Base-by-base conservation (phyloP, 106 monocot species). In the Phalaenopsis equestris region DNA sequence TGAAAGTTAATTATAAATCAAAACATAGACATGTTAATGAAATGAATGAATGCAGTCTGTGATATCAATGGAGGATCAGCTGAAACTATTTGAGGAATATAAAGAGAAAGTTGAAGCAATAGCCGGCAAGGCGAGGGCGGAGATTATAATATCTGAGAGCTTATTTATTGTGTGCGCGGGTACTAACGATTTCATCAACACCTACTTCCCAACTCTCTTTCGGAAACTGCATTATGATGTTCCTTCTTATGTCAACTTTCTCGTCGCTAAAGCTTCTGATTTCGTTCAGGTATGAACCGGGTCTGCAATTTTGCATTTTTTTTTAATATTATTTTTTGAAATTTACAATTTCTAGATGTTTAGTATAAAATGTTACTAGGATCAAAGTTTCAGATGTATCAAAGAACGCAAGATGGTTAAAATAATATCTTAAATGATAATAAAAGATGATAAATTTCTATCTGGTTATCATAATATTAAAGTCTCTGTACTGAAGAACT, bases 61-160 rank as follows among this genome's bases (percentile, higher is more conserved):
- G 30, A 48, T 95, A 48, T 85, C 90, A 0, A 81, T 86, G 84
- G 18, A 43, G 1, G 82, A 80, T 16, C 90, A 94, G 74, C 75
- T 92, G 42, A 72, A 88, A 18, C 36, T 92, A 37, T 95, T 90
- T 78, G 72, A 64, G 11, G 90, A 95, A 70, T 95, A 92, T 83
- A 85, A 80, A 48, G 73, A 79, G 55, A 90, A 82, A 80, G 17
- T 95, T 36, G 77, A 36, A 36, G 42, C 56, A 1, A 78, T 92
- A 10, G 90, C 75, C 38, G 95, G 89, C 39, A 85, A 84, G 57
- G 77, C 76, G 47, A 82, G n/a, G 57, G 86, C 89, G 6, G 70
- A 82, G 0, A 38, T 23, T 16, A 86, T 95, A 46, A 56, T 95
- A 9, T 39, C 79, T 0, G 75, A 85, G 6, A 80, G 88, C 38